phyloP scores from a whole-genome alignment of 805 yeast species.

The Ogataea kodamae region DNA sequence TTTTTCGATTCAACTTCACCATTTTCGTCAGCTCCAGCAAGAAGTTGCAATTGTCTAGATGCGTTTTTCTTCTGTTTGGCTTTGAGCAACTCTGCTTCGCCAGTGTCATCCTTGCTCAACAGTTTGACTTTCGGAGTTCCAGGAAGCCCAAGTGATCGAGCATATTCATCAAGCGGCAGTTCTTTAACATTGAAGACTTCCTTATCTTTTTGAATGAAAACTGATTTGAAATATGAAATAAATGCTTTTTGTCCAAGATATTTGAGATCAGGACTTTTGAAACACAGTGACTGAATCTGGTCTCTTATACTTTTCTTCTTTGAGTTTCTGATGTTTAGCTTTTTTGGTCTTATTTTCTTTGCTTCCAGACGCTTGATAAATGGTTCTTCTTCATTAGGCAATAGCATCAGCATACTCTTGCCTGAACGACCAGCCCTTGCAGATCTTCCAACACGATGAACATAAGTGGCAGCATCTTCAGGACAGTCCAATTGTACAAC shows the following conservation, averaged over 20 bases:
- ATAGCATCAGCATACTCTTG: constrained; percentile 73
- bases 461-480: constrained; percentile 83
- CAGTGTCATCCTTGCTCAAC: constrained; percentile 41
- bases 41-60: constrained; percentile 61
- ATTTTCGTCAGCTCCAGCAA: constrained; percentile 57
- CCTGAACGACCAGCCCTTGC: constrained; percentile 87
- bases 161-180: constrained; percentile 78
- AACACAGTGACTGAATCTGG: constrained; percentile 85
- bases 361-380: constrained; percentile 61
- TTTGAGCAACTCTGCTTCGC: constrained; percentile 36
- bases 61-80: constrained; percentile 76
- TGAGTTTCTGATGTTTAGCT: constrained; percentile 69
- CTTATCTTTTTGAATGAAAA: constrained; percentile 83
- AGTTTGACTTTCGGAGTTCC: constrained; percentile 94
- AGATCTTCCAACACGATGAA: constrained; percentile 86
- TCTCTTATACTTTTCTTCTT: constrained; percentile 72
- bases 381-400: constrained; percentile 79
- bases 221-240: constrained; percentile 82
- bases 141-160: constrained; percentile 86
- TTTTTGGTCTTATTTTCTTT: constrained; percentile 65
- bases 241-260: constrained; percentile 95
- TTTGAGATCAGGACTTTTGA: constrained; percentile 86
- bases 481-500: constrained; percentile 92
- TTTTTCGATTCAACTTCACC: constrained; percentile 54
- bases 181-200: constrained; percentile 75